Evolutionary conservation across 73 alveolate genomes (phyloP), one percentile per base, ranked within the genome.

Genomic region (Paramecium biaurelia): DNA sequence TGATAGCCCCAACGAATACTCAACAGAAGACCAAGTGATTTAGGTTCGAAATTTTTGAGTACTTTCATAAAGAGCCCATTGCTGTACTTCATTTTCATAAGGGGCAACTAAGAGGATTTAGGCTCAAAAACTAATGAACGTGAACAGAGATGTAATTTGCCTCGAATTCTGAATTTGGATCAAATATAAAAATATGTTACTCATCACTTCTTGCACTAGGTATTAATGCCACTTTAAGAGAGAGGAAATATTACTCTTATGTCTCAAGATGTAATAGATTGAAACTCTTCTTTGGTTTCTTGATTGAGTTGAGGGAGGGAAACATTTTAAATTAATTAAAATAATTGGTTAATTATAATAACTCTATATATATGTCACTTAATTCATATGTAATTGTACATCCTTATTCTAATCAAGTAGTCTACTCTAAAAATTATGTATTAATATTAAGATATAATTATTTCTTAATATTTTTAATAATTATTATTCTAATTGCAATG

Each of bases 121-220:
- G 96, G 96, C 76, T 93, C 95, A 74, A 93, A 93, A 21, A 93
- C 93, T 7, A 93, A 34, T 30, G 95, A 93, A 15, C 96, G 41
- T 11, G 95, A 70, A 42, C 95, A 92, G 20, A 93, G 63, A 92
- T 93, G 96, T 28, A 93, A 90, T 43, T 92, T 92, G 70, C 95
- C 95, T 57, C 76, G 57, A n/a, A 70, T 76, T 56, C 94, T 76
- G 68, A 53, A 53, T n/a, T 76, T 34, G 20, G 63, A 76, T 26
- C 12, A 7, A 47, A 84, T 84, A 35, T 9, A 32, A 38, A 67
- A 7, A 20, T 21, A 20, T 26, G 21, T 38, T 86, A 86, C 93
- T 86, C 93, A 41, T 86, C 93, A 11, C 68, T 38, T 41, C 41
- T 86, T 37, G 24, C 34, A 42, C 56, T 76, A 1, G 76, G 74